A percentile compares a stretch with the other conserved stretches of the same genome.
Evolutionary conservation across 169 alveolate species (phyloP).

Genomic region (Cardiosporidium cionae): DNA sequence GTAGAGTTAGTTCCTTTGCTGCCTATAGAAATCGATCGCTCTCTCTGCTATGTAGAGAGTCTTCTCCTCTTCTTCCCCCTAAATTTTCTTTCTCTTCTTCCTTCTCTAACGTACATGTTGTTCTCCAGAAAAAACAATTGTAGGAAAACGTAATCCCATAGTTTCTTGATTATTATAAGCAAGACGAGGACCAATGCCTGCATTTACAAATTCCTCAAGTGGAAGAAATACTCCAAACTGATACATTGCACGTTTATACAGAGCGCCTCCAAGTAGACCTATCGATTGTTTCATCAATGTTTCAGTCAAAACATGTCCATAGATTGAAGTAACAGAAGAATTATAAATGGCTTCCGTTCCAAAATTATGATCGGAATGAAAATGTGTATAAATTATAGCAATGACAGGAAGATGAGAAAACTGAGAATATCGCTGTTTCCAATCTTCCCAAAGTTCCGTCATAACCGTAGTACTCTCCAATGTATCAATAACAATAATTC

Average conservation of each 20-base stretch:
- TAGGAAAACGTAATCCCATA: not conserved
- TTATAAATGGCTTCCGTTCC: constrained; percentile 12
- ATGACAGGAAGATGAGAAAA: not conserved
- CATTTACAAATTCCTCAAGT: constrained; percentile 8
- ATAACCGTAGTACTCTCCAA: constrained; percentile 8
- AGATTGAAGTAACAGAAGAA: not conserved
- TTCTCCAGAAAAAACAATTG: constrained; percentile 1
- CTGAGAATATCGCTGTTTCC: not conserved
- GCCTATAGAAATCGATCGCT: no score
- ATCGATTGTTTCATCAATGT: constrained; percentile 2
- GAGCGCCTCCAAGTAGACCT: not conserved
- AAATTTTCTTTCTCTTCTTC: no score
- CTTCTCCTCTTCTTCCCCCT: not conserved
- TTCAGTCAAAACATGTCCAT: not conserved
- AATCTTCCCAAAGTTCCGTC: constrained; percentile 1
- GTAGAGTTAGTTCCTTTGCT: no score
- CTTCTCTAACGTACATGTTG: no score
- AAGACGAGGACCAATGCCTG: constrained; percentile 29
- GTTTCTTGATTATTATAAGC: constrained; percentile 5
- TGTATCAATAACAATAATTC: constrained; percentile 18
- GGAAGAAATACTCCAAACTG: constrained; percentile 28
- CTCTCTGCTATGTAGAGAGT: not conserved
- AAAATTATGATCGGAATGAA: constrained; percentile 23
- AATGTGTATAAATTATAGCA: constrained; percentile 27
- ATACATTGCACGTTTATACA: constrained; percentile 11